Conservation (phyloP, 345 rosid genomes). For the Linum tenue region DNA sequence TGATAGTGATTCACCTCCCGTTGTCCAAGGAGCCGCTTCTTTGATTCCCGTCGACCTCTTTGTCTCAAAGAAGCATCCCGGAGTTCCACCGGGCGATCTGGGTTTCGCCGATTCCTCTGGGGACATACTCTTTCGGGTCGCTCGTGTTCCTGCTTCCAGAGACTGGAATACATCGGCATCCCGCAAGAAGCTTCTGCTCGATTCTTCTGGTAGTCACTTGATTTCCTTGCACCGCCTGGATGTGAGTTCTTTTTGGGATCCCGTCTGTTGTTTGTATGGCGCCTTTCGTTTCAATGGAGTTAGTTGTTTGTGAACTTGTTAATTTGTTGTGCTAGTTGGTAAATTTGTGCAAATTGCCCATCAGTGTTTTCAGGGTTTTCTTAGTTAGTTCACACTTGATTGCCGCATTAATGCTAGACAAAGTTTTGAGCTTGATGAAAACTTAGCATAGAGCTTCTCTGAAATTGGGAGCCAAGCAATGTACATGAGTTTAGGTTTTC, state of each 20-base stretch:
- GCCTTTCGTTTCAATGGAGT: background rate
- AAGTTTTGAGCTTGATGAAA: no score
- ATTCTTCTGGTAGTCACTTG: slow-evolving; percentile 43
- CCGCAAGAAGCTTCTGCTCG: slow-evolving; percentile 25
- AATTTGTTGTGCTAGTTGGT: no score
- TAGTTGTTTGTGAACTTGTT: background rate
- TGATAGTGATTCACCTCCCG: slow-evolving; percentile 6
- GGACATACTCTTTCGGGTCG: slow-evolving; percentile 34
- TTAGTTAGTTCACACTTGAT: no score
- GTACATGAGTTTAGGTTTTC: background rate
- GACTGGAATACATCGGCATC: slow-evolving; percentile 15
- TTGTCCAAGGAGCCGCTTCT: slow-evolving; percentile 20
- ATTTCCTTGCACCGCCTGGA: slow-evolving; percentile 35
- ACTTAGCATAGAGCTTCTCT: no score
- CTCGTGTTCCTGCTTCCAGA: slow-evolving; percentile 14
- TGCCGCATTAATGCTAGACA: no score
- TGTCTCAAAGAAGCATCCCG: slow-evolving; percentile 55
- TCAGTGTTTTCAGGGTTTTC: no score
- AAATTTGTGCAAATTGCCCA: no score
- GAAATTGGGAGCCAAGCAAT: no score
- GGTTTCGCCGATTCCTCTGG: slow-evolving; percentile 68
- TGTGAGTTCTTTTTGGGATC: slow-evolving; percentile 30
- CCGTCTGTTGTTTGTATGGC: background rate
- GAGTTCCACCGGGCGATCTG: slow-evolving; percentile 45
- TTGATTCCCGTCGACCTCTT: slow-evolving; percentile 66